These are phyloP conservation scores for Flaveria ramosissima DNA, from an alignment of 129 eudicot species.

Conservation along the genomic window DNA sequence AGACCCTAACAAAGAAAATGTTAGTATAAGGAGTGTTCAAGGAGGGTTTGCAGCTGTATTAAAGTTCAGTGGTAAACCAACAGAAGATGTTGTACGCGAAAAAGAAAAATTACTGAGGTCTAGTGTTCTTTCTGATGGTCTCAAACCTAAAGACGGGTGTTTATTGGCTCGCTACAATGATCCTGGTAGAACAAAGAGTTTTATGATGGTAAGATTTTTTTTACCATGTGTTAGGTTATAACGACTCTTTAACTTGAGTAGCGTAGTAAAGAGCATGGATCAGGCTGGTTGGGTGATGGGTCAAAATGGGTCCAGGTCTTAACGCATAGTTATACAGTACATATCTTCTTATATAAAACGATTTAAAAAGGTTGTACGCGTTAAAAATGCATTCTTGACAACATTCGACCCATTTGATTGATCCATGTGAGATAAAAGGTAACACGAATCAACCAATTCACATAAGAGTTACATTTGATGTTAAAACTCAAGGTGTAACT, in stretches of 20 bases:
- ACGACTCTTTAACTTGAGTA: not conserved
- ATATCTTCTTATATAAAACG: not conserved
- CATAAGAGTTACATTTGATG: not conserved
- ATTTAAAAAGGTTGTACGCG: not conserved
- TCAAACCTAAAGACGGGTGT: constrained; percentile 71
- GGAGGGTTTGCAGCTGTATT: constrained; percentile 85
- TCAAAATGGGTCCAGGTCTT: not conserved
- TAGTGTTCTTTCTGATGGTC: constrained; percentile 59
- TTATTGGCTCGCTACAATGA: constrained; percentile 91
- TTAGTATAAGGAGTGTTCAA: constrained; percentile 68
- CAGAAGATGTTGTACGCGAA: constrained; percentile 70
- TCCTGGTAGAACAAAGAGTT: constrained; percentile 92
- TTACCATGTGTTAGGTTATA: not conserved
- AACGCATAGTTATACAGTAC: not conserved
- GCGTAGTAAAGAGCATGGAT: too few species aligned
- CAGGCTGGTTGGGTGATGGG: not conserved
- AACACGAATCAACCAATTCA: not conserved
- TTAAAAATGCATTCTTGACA: not conserved
- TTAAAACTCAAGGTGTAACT: not conserved
- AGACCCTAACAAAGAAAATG: constrained; percentile 60
- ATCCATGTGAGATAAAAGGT: not conserved
- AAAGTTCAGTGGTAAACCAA: constrained; percentile 94
- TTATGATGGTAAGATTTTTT: constrained; percentile 63
- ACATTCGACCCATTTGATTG: too few species aligned
- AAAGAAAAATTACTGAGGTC: constrained; percentile 67